A percentile compares a stretch with the other conserved stretches of the same genome.
These are phyloP conservation scores for Rosa multiflora DNA, from an alignment of 306 rosid species.

Conservation along the genomic window DNA sequence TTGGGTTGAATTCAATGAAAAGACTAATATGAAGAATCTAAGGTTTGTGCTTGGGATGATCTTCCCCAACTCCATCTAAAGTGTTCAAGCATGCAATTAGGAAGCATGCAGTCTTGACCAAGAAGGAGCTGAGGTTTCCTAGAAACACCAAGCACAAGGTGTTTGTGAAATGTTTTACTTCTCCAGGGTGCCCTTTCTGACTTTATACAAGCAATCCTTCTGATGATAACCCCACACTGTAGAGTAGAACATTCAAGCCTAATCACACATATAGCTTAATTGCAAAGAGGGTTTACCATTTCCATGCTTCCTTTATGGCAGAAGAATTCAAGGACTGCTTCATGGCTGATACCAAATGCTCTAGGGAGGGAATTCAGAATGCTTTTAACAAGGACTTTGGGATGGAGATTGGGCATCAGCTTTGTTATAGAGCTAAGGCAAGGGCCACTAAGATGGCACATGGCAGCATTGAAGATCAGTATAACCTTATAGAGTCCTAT, in stretches of 20 bases:
- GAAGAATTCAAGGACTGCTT: no score
- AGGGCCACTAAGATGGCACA: no score
- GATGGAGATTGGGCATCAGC: no score
- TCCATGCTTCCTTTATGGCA: no score
- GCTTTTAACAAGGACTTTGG: no score
- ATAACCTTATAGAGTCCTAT: not conserved
- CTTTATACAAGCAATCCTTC: not conserved
- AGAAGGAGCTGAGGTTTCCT: not conserved
- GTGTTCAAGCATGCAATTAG: not conserved
- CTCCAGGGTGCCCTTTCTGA: not conserved
- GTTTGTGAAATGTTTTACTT: not conserved
- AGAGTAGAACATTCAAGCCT: not conserved
- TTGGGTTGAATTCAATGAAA: not conserved
- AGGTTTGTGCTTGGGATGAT: not conserved
- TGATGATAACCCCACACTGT: not conserved
- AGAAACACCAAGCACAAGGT: not conserved
- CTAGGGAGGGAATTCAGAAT: no score
- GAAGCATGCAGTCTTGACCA: not conserved
- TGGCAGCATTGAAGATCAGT: no score
- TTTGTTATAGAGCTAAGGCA: no score
- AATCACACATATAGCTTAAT: not conserved
- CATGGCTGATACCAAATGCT: no score
- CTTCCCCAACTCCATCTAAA: not conserved
- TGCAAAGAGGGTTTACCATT: not conserved
- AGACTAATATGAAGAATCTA: not conserved